These are phyloP conservation scores for Halophytophthora batemanensis DNA, from an alignment of 352 stramenopile genomes.

Conservation along the genomic window DNA sequence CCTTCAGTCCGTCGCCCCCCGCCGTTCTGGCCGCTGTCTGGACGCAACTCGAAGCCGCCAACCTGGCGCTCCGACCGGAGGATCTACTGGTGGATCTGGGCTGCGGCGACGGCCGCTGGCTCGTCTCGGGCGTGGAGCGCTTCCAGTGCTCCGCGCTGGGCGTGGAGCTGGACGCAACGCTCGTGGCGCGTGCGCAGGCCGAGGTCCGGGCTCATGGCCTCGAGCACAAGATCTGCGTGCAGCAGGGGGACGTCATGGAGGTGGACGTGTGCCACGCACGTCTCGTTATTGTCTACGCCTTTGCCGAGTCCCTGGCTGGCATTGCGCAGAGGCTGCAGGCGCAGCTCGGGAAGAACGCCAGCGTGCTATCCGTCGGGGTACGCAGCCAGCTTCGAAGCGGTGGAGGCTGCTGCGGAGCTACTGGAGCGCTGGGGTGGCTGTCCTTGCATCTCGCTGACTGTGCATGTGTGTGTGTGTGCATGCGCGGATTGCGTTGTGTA, in stretches of 20 bases:
- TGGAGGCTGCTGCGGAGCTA: not conserved
- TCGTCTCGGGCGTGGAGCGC: slow-evolving; percentile 58
- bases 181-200: slow-evolving; percentile 38
- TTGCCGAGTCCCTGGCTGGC: slow-evolving; percentile 62
- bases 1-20: slow-evolving; percentile 67
- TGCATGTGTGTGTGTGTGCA: slow-evolving; percentile 2
- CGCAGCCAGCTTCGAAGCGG: slow-evolving; percentile 6
- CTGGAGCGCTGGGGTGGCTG: not conserved
- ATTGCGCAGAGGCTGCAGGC: slow-evolving; percentile 51
- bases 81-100: slow-evolving; percentile 81
- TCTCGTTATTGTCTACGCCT: slow-evolving; percentile 85
- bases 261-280: slow-evolving; percentile 43
- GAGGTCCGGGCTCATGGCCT: slow-evolving; percentile 25
- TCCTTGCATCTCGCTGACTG: not conserved
- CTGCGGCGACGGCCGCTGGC: slow-evolving; percentile 77
- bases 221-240: slow-evolving; percentile 40
- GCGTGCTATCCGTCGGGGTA: slow-evolving; percentile 79
- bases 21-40: slow-evolving; percentile 64
- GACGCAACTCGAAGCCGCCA: slow-evolving; percentile 30
- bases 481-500: slow-evolving; percentile 20
- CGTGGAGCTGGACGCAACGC: slow-evolving; percentile 60
- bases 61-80: slow-evolving; percentile 14
- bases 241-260: slow-evolving; percentile 55
- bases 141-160: slow-evolving; percentile 63
- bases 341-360: slow-evolving; percentile 37